Evolutionary conservation across 148 eudicot species (phyloP), one percentile per base, ranked within the genome.

Genomic region (Camellia sinensis): DNA sequence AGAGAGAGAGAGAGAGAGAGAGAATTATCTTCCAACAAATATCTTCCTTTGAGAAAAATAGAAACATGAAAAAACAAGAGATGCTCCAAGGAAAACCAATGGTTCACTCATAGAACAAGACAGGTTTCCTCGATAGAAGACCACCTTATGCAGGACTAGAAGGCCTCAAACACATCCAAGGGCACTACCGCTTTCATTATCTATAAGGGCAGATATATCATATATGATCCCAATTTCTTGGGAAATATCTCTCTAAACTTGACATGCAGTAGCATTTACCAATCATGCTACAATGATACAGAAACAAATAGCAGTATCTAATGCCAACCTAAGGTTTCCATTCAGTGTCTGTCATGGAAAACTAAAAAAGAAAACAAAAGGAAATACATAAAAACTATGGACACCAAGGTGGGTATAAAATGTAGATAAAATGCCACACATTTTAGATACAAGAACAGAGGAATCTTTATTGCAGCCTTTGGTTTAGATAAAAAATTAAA

Each of bases 81-180:
- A 69, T 45, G 73, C 18, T 69, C 52, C 73, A 69, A 69, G 73
- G 17, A 10, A 71, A 50, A 71, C 59, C 56, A 46, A 71, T 71
- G 9, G 15, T 71, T 68, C 22, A 5, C n/a, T 2, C 0, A 6
- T 44, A 45, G 18, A 44, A 71, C 54, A 46, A 18, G 37, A 45
- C 52, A 44, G 11, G 48, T 7, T 70, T 70, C 73, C 7, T 2
- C 18, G 22, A 50, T n/a, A 71, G 59, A 48, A 48, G 54, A 40
- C 7, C 74, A 18, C 56, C 73, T 44, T 44, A 3, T 44, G 56
- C 74, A 71, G 56, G 48, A 67, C 50, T 3, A 41, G 50, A 2
- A 13, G 72, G 72, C 43, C 72, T 43, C 72, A 7, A 68, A 43
- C 7, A 21, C 12, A 15, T 69, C 74, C 74, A 70, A 70, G 56